phyloP scores from a whole-genome alignment of 768 basidiomycete genomes.

The Tremella yokohamensis region DNA sequence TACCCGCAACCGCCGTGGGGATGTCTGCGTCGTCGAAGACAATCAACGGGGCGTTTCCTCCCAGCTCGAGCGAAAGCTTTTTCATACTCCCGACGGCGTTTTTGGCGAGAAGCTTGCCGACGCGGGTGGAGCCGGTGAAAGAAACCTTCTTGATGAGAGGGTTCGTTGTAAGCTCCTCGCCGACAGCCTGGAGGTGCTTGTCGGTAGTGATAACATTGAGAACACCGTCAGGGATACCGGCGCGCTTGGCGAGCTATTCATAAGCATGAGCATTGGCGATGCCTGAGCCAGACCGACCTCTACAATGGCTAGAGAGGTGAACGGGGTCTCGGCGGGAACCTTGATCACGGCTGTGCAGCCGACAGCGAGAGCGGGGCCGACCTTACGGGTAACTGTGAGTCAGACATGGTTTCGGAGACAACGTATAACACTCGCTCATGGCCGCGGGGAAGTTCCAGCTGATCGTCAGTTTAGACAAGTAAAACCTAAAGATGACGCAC shows the following conservation, averaged over 20 bases:
- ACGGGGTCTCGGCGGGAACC: slow-evolving; percentile 91
- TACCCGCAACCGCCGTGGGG: slow-evolving; percentile 82
- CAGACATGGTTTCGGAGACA: too few species aligned
- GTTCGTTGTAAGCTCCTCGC: slow-evolving; percentile 90
- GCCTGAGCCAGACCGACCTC: slow-evolving; percentile 58
- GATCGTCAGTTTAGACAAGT: background rate
- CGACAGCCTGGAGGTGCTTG: slow-evolving; percentile 78
- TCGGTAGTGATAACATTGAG: slow-evolving; percentile 90
- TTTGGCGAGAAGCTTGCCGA: slow-evolving; percentile 53
- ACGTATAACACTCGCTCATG: slow-evolving; percentile 56
- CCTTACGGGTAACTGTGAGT: slow-evolving; percentile 34
- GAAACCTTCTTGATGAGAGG: slow-evolving; percentile 79
- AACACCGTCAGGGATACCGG: slow-evolving; percentile 92
- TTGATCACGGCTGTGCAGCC: slow-evolving; percentile 97
- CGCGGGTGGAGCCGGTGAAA: slow-evolving; percentile 64
- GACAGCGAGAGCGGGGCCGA: slow-evolving; percentile 66
- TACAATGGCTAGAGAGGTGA: slow-evolving; percentile 82
- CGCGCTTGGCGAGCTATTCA: slow-evolving; percentile 70
- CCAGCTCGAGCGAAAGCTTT: slow-evolving; percentile 50
- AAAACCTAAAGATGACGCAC: slow-evolving; percentile 15
- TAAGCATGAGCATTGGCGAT: background rate
- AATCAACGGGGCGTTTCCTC: slow-evolving; percentile 81
- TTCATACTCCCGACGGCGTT: slow-evolving; percentile 50
- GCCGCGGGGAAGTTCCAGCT: slow-evolving; percentile 84
- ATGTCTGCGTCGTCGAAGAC: slow-evolving; percentile 93